Evolutionary conservation across 352 stramenopile genomes (phyloP).

Genomic region (Phytophthora vignae): DNA sequence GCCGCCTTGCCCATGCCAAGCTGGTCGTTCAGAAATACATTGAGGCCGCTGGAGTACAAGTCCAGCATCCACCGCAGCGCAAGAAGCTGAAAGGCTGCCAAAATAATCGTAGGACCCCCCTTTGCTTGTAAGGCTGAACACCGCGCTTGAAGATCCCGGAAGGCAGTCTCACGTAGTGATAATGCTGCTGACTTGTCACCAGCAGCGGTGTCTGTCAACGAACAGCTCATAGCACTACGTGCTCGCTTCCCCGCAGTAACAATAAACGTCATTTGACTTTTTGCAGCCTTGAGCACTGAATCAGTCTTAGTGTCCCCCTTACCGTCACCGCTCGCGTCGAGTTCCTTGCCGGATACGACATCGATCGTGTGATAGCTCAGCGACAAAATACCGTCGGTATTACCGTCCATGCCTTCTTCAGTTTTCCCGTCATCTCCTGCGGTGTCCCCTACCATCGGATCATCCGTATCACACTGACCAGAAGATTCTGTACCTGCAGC

Average conservation of each 20-base stretch:
- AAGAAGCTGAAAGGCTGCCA: conserved; percentile 80
- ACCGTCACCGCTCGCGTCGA: conserved; percentile 23
- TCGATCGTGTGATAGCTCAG: conserved; percentile 58
- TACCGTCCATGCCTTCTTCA: conserved; percentile 17
- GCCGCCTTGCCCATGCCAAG: conserved; percentile 87
- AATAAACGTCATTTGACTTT: conserved; percentile 54
- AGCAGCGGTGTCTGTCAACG: conserved; percentile 13
- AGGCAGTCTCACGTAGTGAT: conserved; percentile 32
- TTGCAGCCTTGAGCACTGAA: conserved; percentile 26
- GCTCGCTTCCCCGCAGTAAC: conserved; percentile 54
- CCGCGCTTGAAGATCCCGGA: conserved; percentile 39
- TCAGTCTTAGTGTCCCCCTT: conserved; percentile 24
- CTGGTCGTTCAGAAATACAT: conserved; percentile 88
- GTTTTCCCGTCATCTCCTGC: conserved; percentile 36
- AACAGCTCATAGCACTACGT: conserved; percentile 54
- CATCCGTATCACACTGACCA: conserved; percentile 16
- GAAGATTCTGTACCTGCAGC: conserved; percentile 31
- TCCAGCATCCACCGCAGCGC: conserved; percentile 86
- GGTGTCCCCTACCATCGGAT: conserved; percentile 15
- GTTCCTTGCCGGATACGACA: conserved; percentile 22
- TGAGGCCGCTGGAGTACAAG: conserved; percentile 66
- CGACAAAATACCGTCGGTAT: conserved; percentile 20
- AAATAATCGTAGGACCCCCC: conserved; percentile 47
- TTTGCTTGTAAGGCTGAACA: conserved; percentile 32
- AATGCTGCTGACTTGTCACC: conserved; percentile 16